Percentiles rank a stretch among this genome's conserved stretches.
phyloP scores from a whole-genome alignment of 2,329 filamentous ascomycete species.

The Sordariomycetes sp. region DNA sequence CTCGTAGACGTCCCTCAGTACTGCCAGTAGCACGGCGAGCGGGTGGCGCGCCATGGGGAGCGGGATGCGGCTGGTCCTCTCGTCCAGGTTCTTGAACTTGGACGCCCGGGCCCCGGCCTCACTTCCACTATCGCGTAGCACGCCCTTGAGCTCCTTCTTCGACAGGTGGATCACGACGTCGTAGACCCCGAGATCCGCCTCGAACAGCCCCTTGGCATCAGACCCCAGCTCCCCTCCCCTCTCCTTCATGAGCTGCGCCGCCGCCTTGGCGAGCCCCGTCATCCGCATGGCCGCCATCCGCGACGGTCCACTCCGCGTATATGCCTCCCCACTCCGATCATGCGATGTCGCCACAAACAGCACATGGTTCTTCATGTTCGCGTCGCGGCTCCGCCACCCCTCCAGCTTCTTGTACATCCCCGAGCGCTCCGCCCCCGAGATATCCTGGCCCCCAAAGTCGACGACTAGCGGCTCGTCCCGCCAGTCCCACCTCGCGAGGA shows the following conservation, averaged over 20 bases:
- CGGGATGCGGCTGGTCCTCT: conserved; percentile 30
- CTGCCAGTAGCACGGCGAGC: conserved; percentile 46
- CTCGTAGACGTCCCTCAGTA: conserved; percentile 54
- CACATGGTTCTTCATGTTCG: conserved; percentile 70
- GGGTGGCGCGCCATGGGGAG: conserved; percentile 45
- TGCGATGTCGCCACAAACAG: conserved; percentile 72
- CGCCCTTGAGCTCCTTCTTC: conserved; percentile 31
- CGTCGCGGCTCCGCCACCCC: conserved; percentile 79
- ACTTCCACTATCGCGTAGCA: conserved; percentile 22
- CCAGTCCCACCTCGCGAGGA: conserved; percentile 89
- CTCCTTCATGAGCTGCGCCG: conserved; percentile 45
- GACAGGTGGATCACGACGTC: conserved; percentile 73
- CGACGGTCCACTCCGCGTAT: conserved; percentile 54
- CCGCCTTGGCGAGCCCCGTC: conserved; percentile 68
- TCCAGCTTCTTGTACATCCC: conserved; percentile 60
- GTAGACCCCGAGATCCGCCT: conserved; percentile 61
- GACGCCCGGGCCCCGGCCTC: conserved; percentile 23
- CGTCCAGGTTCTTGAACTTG: conserved; percentile 74
- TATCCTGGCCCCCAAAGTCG: conserved; percentile 36
- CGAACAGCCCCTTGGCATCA: conserved; percentile 45
- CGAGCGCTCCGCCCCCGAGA: conserved; percentile 41
- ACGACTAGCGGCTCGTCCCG: conserved; percentile 68
- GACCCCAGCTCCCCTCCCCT: conserved; percentile 39
- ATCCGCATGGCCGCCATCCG: conserved; percentile 78
- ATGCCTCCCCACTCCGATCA: conserved; percentile 66